Conservation (phyloP, 768 basidiomycete species). For the Agaricus sinodeliciosus region DNA sequence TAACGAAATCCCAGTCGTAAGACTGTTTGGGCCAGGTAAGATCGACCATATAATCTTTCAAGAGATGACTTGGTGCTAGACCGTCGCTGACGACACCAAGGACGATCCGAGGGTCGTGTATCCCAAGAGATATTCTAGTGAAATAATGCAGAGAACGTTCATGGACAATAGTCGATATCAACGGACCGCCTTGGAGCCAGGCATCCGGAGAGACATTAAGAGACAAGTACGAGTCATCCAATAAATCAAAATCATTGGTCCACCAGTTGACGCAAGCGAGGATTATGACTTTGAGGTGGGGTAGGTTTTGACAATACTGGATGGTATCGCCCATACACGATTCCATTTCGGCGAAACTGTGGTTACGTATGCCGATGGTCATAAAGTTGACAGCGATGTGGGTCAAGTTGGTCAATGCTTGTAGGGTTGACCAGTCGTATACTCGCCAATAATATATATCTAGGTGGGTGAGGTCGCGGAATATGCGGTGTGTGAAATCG, state of each 20-base stretch:
- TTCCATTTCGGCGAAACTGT: not conserved
- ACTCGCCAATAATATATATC: conserved; percentile 1
- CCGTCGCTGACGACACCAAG: not conserved
- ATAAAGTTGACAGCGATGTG: conserved; percentile 3
- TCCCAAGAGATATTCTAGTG: conserved; percentile 2
- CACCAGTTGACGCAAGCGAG: conserved; percentile 1
- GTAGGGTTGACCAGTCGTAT: conserved; percentile 7
- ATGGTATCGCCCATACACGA: not conserved
- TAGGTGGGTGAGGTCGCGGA: conserved; percentile 7
- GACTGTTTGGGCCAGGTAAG: conserved; percentile 2
- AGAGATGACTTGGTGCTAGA: not conserved
- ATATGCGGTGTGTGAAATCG: not conserved
- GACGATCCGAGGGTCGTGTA: conserved; percentile 4
- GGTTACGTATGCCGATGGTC: not conserved
- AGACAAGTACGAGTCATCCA: not conserved
- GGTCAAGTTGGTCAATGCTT: not conserved
- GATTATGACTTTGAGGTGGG: not conserved
- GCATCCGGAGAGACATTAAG: not conserved
- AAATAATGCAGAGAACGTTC: conserved; percentile 3
- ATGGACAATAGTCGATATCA: not conserved
- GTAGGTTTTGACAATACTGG: not conserved
- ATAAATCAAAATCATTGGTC: conserved; percentile 1
- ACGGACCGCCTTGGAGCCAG: not conserved
- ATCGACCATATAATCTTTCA: conserved; percentile 2
- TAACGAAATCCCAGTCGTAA: conserved; percentile 5